Evolutionary conservation across 179 eudicot species (phyloP).

Genomic region (Amaranthus tricolor): DNA sequence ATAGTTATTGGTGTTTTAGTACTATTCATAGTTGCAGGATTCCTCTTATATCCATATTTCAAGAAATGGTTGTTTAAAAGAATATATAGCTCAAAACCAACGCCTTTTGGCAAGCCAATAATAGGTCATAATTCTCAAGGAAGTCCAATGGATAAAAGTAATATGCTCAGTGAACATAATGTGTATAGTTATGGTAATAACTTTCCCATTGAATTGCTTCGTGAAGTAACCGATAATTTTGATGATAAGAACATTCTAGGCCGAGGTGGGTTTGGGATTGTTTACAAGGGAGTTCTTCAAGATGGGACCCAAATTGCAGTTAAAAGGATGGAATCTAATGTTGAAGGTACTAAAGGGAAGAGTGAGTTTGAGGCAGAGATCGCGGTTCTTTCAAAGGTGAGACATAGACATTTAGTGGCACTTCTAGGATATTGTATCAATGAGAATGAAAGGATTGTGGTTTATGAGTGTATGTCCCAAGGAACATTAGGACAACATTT

Average conservation of each 20-base stretch:
- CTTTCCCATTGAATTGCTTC: slow-evolving; percentile 30
- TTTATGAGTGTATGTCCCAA: slow-evolving; percentile 46
- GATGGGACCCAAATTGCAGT: slow-evolving; percentile 39
- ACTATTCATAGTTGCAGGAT: not conserved
- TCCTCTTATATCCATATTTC: not conserved
- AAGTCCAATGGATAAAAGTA: not conserved
- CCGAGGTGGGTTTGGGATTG: slow-evolving; percentile 44
- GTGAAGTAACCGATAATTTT: slow-evolving; percentile 34
- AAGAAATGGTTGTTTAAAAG: not conserved
- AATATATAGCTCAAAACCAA: not conserved
- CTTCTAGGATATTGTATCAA: slow-evolving; percentile 38
- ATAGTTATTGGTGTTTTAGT: slow-evolving; percentile 16
- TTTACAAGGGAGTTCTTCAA: slow-evolving; percentile 35
- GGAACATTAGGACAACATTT: slow-evolving; percentile 41
- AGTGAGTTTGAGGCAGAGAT: slow-evolving; percentile 45
- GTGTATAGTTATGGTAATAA: slow-evolving; percentile 20
- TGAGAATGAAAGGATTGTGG: slow-evolving; percentile 34
- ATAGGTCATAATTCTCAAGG: not conserved
- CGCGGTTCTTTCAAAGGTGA: slow-evolving; percentile 38
- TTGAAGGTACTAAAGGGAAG: slow-evolving; percentile 28
- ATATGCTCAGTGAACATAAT: slow-evolving; percentile 1
- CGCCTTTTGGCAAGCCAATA: slow-evolving; percentile 1
- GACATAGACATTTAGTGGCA: slow-evolving; percentile 42
- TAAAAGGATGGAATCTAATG: slow-evolving; percentile 38
- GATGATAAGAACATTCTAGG: slow-evolving; percentile 33